Evolutionary conservation across 495 filamentous ascomycete genomes (phyloP).

Genomic region (Letharia columbiana): DNA sequence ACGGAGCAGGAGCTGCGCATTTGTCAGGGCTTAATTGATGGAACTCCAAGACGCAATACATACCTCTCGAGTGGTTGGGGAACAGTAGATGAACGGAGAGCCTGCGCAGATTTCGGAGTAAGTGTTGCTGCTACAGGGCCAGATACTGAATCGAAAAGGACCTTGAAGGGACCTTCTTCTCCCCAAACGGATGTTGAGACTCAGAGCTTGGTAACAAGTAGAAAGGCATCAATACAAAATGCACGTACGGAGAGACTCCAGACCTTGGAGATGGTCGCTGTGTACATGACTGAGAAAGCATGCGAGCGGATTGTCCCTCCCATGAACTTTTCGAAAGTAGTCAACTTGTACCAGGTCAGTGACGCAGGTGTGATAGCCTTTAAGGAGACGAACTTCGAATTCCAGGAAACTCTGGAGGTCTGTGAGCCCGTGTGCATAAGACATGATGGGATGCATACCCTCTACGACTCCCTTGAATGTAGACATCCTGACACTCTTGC

Average conservation of each 20-base stretch:
- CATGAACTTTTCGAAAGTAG: constrained; percentile 61
- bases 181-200: background rate
- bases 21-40: constrained; percentile 15
- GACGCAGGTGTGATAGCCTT: background rate
- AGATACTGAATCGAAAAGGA: background rate
- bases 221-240: background rate
- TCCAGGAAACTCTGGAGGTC: constrained; percentile 54
- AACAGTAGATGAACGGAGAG: constrained; percentile 78
- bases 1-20: constrained; percentile 49
- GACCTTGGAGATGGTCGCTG: constrained; percentile 78
- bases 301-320: constrained; percentile 56
- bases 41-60: background rate
- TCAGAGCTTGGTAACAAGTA: background rate
- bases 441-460: constrained; percentile 34
- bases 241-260: constrained; percentile 47
- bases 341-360: constrained; percentile 49
- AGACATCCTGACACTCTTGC: constrained; percentile 47
- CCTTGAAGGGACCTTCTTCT: no score
- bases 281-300: constrained; percentile 93
- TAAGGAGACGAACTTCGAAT: constrained; percentile 45
- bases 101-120: background rate
- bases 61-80: constrained; percentile 71
- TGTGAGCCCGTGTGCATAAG: constrained; percentile 18
- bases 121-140: background rate
- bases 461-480: constrained; percentile 68